Base-by-base conservation (phyloP, 2,329 filamentous ascomycete genomes). In the Amauroascus niger region DNA sequence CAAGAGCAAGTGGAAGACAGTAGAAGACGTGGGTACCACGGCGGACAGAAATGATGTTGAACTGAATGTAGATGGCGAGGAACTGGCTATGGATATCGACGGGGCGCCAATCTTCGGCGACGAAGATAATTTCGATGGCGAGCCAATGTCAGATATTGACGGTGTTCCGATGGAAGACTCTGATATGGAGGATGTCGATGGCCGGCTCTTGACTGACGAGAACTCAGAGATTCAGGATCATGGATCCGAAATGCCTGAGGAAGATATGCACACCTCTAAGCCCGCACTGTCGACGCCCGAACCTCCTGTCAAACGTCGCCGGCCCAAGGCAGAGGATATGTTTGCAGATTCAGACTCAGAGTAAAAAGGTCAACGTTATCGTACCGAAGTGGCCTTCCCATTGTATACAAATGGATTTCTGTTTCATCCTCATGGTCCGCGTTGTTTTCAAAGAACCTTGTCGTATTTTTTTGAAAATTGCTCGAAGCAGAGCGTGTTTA, bases 291-390 rank as follows among this genome's bases (percentile, higher is more conserved):
- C 46, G 58, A 65, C 55, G 60, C 64, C 48, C 53, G 63, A 60
- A 49, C 69, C 67, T 57, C 62, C 63, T 56, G 64, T 54, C 64
- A 74, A 59, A 74, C 69, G 79, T 61, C 84, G 79, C 64, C 78
- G 85, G 57, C 84, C 87, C 68, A 82, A 82, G 60, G 87, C 87
- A 3, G 86, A 86, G 60, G 87, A 93, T 65, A 90, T 93, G 87
- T 94, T 93, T 79, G 87, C 85, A 9, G 85, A 86, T 66, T 86
- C 84, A 3, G 86, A 86, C 60, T 78, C 74, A 1, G 74, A 78
- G 49, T 72, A 18, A 39, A 18, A 30, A 30, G 9, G 26, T 30
- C 5, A 30, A 30, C 5, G 4, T 30, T 4, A 30, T 30, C 4
- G 26, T 9, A 30, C 26, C 5, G 9, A 5, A 30, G 9, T 30